Evolutionary conservation across 805 yeast species (phyloP), one percentile per base, ranked within the genome.

Genomic region (Cyberlindnera misumaiensis): DNA sequence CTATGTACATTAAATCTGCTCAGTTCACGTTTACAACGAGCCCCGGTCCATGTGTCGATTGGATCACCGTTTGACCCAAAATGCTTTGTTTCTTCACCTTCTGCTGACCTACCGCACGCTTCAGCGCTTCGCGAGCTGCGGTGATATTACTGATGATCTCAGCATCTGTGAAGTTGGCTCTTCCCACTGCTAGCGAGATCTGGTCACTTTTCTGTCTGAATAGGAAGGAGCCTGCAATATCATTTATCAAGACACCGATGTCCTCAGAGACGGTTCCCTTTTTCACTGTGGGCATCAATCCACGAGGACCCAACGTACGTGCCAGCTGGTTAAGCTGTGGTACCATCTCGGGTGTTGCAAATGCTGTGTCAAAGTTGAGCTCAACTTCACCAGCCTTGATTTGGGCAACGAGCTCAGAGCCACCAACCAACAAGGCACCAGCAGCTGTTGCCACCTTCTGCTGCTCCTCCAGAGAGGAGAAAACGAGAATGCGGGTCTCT

Each of bases 251-350:
- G 7, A 59, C 58, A 15, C 64, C 65, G 24, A 87, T 63, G 51
- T 87, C 77, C n/a, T 75, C 73, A 1, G 82, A 65, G 8, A 90
- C 93, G 1, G 96, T 88, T 13, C 95, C 95, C 55, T 79, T 83
- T 64, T 87, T 88, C 11, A 74, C 79, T 32, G 74, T 72, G 34
- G 98, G 97, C 84, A 89, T 81, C 49, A 93, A 70, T 17, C 95
- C 95, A 53, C 71, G 77, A 25, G 95, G 95, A 42, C 97, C 97
- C 50, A 93, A 70, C 10, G 73, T 65, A 53, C 88, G 75, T n/a
- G 93, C 96, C 16, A 86, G 65, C 41, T 74, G 68, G 45, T 71
- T 72, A 46, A 93, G 67, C 18, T 71, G 68, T n/a, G 73, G 60
- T 16, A 73, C 73, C 41, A 87, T 75, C 28, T 85, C 96, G 1